Evolutionary conservation across 768 basidiomycete species (phyloP), one percentile per base, ranked within the genome.

Genomic region (Panaeolus papilionaceus): DNA sequence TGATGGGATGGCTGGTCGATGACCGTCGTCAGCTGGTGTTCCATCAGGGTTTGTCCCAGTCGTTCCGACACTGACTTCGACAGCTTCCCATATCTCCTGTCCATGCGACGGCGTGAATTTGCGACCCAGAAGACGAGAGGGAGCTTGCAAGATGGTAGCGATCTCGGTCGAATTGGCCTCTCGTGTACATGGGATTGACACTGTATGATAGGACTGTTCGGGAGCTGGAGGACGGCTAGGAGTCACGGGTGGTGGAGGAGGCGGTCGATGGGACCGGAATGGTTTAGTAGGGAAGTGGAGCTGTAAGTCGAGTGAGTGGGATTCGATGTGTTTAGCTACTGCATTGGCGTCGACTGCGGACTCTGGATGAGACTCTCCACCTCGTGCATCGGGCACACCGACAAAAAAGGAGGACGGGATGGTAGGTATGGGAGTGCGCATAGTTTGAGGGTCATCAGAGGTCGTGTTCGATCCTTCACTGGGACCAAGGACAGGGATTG

Each of bases 131-230:
- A 58, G 33, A 37, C 54, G 54, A 16, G 54, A 58, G 7, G 54
- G 54, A 3, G 54, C 54, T 58, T 58, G 54, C 14, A 58, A 58
- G 33, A 58, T 20, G 12, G 23, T 63, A 39, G 20, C 42, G 23
- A 58, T 62, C 40, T 61, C 68, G 16, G 47, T 61, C 28, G 62
- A 16, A 64, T 63, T 26, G 28, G 40, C 51, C 61, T 66, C 62
- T 39, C 54, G 16, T 18, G 61, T 58, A 16, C 54, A 58, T 3
- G 54, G 54, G 20, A 58, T 12, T 4, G 54, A 37, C 3, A 12
- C 33, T 18, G 54, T 58, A 33, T 37, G 54, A 33, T 58, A 58
- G 4, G 26, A 28, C 12, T 16, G 37, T 12, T 58, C 54, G 3
- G 14, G 1, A 4, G 6, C 49, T 9, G 26, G 6, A 26, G 54